Evolutionary conservation across 306 rosid genomes (phyloP).

Genomic region (Echinosophora koreensis): DNA sequence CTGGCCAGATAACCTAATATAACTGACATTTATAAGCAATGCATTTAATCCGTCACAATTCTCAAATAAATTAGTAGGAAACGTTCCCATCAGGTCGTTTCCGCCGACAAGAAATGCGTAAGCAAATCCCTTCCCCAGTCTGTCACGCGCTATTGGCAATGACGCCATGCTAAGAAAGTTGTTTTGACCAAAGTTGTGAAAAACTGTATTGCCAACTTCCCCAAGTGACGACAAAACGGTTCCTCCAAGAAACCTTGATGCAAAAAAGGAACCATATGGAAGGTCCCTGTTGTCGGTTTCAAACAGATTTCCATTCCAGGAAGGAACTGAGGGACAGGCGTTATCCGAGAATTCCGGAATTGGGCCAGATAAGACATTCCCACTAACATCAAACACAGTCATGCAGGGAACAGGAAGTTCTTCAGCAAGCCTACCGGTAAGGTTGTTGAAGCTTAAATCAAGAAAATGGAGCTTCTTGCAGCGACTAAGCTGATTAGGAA

Average conservation of each 20-base stretch:
- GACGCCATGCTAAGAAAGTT: conserved; percentile 65
- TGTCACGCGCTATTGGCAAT: conserved; percentile 68
- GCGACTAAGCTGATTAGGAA: conserved; percentile 57
- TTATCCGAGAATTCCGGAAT: conserved; percentile 58
- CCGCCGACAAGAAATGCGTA: conserved; percentile 72
- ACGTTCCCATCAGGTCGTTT: conserved; percentile 67
- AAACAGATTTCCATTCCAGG: conserved; percentile 45
- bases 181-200: conserved; percentile 81
- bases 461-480: conserved; percentile 79
- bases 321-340: conserved; percentile 52
- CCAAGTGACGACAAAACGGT: conserved; percentile 42
- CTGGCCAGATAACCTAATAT: conserved; percentile 64
- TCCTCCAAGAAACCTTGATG: conserved; percentile 52
- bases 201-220: conserved; percentile 51
- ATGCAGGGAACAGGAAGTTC: conserved; percentile 77
- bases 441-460: conserved; percentile 72
- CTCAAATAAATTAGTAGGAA: conserved; percentile 69
- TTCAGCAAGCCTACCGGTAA: conserved; percentile 66
- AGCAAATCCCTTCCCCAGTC: conserved; percentile 54
- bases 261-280: conserved; percentile 64
- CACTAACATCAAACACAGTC: conserved; percentile 83
- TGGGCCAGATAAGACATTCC: conserved; percentile 68
- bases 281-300: conserved; percentile 34
- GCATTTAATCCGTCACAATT: conserved; percentile 68
- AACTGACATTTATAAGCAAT: conserved; percentile 74